phyloP scores from a whole-genome alignment of 2,329 filamentous ascomycete species.

The Diaporthe amygdali region DNA sequence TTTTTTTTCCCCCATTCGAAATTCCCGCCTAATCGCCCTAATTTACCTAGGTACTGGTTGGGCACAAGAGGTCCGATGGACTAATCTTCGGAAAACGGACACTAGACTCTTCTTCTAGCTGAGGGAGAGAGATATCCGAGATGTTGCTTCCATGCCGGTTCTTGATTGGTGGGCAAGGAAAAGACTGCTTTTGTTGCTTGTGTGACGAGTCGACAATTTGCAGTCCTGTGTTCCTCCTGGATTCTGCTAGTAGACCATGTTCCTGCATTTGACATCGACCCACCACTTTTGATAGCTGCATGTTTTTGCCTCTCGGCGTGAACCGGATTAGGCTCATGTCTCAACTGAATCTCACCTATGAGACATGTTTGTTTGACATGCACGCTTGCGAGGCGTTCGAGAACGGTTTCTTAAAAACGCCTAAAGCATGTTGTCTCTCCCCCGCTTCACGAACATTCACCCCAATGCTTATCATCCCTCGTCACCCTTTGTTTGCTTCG shows the following conservation, averaged over 20 bases:
- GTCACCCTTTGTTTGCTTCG: not conserved
- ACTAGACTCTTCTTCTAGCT: not conserved
- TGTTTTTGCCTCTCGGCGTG: not conserved
- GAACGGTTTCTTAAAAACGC: not conserved
- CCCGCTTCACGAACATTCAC: not conserved
- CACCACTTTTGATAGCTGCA: not conserved
- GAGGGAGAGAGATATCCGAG: not conserved
- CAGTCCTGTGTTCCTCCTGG: not conserved
- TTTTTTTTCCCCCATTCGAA: too few species aligned
- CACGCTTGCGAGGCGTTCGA: conserved; percentile 3
- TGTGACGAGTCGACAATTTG: not conserved
- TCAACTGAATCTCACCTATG: not conserved
- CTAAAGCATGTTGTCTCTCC: not conserved
- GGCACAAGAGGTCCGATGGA: not conserved
- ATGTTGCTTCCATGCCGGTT: not conserved
- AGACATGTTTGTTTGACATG: conserved; percentile 9
- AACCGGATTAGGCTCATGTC: not conserved
- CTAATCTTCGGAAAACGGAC: not conserved
- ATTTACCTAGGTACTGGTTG: not conserved
- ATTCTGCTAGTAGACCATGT: too few species aligned
- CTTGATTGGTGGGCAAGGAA: not conserved
- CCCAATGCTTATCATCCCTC: too few species aligned
- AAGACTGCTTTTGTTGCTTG: not conserved
- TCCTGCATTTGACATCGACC: conserved; percentile 5
- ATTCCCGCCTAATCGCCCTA: not conserved